A percentile compares a stretch with the other conserved stretches of the same genome.
Conservation (phyloP, 2,329 filamentous ascomycete genomes). For the Lecanosticta acicola region DNA sequence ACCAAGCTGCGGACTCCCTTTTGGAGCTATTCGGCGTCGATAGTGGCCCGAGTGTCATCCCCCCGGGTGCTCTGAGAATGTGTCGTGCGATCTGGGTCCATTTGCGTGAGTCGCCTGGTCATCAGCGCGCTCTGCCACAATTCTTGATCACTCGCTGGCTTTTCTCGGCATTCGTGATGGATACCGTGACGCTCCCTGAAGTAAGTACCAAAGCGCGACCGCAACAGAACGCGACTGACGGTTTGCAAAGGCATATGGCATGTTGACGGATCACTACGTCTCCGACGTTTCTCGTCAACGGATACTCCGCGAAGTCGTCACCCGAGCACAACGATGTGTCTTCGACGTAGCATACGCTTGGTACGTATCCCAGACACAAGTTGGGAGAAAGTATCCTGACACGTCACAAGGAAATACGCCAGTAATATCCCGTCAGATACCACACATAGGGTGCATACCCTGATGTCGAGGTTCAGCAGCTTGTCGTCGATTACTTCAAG, state of each 20-base stretch:
- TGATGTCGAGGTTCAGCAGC: slow-evolving; percentile 56
- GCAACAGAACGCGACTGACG: slow-evolving; percentile 21
- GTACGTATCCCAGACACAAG: slow-evolving; percentile 43
- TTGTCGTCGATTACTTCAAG: not conserved
- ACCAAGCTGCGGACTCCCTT: slow-evolving; percentile 69
- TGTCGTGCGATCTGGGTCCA: slow-evolving; percentile 77
- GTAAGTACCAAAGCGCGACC: slow-evolving; percentile 39
- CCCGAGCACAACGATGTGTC: slow-evolving; percentile 72
- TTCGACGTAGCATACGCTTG: slow-evolving; percentile 66
- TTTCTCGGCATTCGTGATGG: slow-evolving; percentile 79
- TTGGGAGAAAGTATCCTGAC: slow-evolving; percentile 21
- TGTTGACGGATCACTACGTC: slow-evolving; percentile 84
- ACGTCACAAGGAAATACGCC: slow-evolving; percentile 48
- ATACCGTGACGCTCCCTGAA: slow-evolving; percentile 84
- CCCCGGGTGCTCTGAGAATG: slow-evolving; percentile 76
- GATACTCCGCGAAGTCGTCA: slow-evolving; percentile 66
- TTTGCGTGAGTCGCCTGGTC: slow-evolving; percentile 56
- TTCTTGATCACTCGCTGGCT: slow-evolving; percentile 90
- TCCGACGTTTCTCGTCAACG: slow-evolving; percentile 83
- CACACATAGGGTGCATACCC: slow-evolving; percentile 64
- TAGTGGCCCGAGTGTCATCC: slow-evolving; percentile 71
- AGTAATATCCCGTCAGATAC: slow-evolving; percentile 59
- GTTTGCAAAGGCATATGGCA: slow-evolving; percentile 48
- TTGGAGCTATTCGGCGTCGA: slow-evolving; percentile 84
- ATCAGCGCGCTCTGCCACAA: slow-evolving; percentile 64